Evolutionary conservation across 257 asterid species (phyloP).

Genomic region (Nicotiana otophora): DNA sequence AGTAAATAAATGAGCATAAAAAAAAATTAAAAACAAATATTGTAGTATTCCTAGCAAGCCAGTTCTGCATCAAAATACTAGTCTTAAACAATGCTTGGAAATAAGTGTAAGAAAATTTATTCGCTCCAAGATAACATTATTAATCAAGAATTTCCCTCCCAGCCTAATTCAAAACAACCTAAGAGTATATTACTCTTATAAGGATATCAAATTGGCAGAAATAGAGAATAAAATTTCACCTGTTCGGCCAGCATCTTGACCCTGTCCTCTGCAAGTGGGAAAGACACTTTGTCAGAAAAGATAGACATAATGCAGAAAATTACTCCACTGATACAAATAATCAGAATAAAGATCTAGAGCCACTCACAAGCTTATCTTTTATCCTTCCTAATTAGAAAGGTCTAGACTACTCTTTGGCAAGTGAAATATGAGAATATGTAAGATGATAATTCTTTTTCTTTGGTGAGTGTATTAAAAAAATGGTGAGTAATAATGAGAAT

Average conservation of each 20-base stretch:
- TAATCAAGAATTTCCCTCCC: neutral
- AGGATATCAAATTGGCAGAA: neutral
- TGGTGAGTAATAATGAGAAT: neutral
- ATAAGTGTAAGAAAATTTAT: neutral
- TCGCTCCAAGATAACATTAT: neutral
- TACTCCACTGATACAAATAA: neutral
- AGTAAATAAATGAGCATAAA: neutral
- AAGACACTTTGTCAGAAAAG: slow-evolving; percentile 1
- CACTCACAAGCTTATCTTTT: neutral
- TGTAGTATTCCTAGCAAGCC: neutral
- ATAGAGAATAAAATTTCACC: neutral
- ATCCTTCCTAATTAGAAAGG: neutral
- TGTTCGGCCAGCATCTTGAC: slow-evolving; percentile 19
- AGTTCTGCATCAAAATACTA: neutral
- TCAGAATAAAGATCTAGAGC: neutral
- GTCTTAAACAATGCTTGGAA: neutral
- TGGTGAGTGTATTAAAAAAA: neutral
- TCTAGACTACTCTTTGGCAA: neutral
- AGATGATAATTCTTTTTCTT: neutral
- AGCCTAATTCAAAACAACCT: neutral
- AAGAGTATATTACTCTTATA: neutral
- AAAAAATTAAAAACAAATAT: neutral
- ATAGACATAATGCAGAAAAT: neutral
- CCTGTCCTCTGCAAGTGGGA: slow-evolving; percentile 27
- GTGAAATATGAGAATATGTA: neutral